Percentiles rank a stretch among this genome's conserved stretches.
Evolutionary conservation across 2,329 filamentous ascomycete genomes (phyloP).

Genomic region (Hypocreales sp.): DNA sequence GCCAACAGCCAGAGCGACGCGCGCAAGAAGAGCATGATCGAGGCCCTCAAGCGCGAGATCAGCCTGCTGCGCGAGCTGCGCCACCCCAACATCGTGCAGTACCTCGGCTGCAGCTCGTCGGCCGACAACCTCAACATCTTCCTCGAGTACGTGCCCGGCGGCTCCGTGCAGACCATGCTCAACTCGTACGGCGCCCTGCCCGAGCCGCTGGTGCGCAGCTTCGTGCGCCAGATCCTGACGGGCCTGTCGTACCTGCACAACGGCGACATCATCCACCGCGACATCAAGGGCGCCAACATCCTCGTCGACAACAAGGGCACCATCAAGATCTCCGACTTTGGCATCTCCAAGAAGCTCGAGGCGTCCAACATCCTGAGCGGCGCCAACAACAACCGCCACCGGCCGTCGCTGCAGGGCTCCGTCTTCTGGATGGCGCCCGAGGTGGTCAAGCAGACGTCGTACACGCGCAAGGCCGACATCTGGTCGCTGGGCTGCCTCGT

Average conservation of each 20-base stretch:
- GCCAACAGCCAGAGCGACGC: slow-evolving; percentile 70
- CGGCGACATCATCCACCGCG: slow-evolving; percentile 91
- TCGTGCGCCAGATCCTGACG: slow-evolving; percentile 87
- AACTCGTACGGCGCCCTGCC: slow-evolving; percentile 94
- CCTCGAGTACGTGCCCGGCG: slow-evolving; percentile 95
- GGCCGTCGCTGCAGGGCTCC: slow-evolving; percentile 79
- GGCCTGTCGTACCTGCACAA: slow-evolving; percentile 89
- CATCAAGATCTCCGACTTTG: slow-evolving; percentile 98
- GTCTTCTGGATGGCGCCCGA: slow-evolving; percentile 99
- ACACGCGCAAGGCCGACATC: slow-evolving; percentile 96
- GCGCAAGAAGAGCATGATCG: slow-evolving; percentile 96
- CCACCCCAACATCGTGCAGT: slow-evolving; percentile 95
- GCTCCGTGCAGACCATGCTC: slow-evolving; percentile 95
- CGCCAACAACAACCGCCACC: slow-evolving; percentile 50
- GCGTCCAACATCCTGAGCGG: slow-evolving; percentile 68
- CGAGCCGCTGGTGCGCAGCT: slow-evolving; percentile 87
- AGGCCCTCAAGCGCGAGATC: slow-evolving; percentile 93
- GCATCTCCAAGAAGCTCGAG: slow-evolving; percentile 95
- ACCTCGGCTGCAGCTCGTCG: slow-evolving; percentile 87
- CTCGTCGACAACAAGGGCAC: slow-evolving; percentile 97
- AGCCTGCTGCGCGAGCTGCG: slow-evolving; percentile 83
- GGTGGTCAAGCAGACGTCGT: slow-evolving; percentile 93
- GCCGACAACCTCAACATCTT: slow-evolving; percentile 96
- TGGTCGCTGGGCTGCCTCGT: slow-evolving; percentile 95
- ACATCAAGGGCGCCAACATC: slow-evolving; percentile 98